Percentiles rank a stretch among this genome's conserved stretches.
phyloP scores from a whole-genome alignment of 2,329 filamentous ascomycete species.

The Beauveria brongniartii region DNA sequence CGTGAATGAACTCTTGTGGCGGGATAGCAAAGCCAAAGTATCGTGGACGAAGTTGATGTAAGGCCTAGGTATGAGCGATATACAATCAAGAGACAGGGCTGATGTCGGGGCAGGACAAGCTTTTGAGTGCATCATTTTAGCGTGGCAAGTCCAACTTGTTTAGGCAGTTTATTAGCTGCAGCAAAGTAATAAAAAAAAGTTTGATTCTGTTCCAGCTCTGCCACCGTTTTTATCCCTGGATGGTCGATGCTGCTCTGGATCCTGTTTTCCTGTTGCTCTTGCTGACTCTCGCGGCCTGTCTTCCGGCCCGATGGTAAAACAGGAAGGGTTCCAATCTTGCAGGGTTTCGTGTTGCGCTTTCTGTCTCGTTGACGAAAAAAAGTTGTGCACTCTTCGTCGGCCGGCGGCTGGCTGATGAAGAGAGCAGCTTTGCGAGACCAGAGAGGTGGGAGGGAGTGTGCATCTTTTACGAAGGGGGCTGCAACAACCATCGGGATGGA shows the following conservation, averaged over 20 bases:
- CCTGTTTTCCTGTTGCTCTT: not conserved
- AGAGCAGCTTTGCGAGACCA: too few relatives aligned
- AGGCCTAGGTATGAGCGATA: conserved; percentile 4
- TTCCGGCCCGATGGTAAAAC: not conserved
- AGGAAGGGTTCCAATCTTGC: not conserved
- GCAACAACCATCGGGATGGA: too few relatives aligned
- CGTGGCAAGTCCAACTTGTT: not conserved
- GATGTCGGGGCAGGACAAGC: conserved; percentile 4
- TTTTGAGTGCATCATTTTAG: not conserved
- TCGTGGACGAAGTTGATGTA: not conserved
- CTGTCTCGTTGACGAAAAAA: not conserved
- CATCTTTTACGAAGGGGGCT: not conserved
- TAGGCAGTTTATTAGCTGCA: not conserved
- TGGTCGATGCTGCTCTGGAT: not conserved
- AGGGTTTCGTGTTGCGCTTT: too few relatives aligned
- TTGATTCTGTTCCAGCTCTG: not conserved
- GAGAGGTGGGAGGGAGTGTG: not conserved
- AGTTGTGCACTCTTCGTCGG: not conserved
- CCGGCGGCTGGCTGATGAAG: not conserved
- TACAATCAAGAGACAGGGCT: conserved; percentile 3
- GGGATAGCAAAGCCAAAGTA: not conserved
- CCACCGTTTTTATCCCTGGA: not conserved
- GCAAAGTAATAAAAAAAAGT: not conserved
- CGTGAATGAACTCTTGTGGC: not conserved
- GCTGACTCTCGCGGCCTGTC: conserved; percentile 1